These are phyloP conservation scores for Mycocalia duriaeana DNA, from an alignment of 1,284 basidiomycete genomes.

Conservation along the genomic window DNA sequence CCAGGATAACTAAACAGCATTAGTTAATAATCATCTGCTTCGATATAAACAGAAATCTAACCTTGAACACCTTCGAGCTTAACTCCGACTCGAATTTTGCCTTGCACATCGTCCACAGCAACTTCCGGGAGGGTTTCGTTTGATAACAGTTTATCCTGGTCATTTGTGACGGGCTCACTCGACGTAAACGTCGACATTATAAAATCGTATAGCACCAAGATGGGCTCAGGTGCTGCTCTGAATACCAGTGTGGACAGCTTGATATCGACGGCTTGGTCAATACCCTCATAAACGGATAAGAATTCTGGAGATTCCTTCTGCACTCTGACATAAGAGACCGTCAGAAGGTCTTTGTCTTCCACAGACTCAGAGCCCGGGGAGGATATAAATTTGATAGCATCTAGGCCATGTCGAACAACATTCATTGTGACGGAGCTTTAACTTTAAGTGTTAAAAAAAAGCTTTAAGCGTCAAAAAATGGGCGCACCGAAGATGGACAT, in stretches of 20 bases:
- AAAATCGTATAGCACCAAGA: conserved; percentile 92
- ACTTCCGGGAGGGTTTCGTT: too few species aligned
- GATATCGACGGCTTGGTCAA: conserved; percentile 87
- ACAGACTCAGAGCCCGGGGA: conserved; percentile 50
- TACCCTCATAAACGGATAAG: conserved; percentile 75
- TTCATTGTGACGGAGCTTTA: conserved; percentile 65
- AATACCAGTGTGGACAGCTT: conserved; percentile 92
- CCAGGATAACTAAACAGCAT: conserved; percentile 62
- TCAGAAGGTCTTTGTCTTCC: conserved; percentile 74
- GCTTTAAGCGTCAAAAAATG: too few species aligned
- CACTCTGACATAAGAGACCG: conserved; percentile 79
- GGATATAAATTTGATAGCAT: conserved; percentile 72
- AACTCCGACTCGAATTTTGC: conserved; percentile 78
- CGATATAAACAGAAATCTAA: conserved; percentile 29
- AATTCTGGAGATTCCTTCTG: conserved; percentile 89
- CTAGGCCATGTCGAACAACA: conserved; percentile 58
- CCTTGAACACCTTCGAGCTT: conserved; percentile 87
- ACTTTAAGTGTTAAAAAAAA: conserved; percentile 1
- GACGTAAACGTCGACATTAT: conserved; percentile 95
- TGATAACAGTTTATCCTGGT: too few species aligned
- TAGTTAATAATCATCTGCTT: neutral
- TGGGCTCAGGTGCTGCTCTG: conserved; percentile 86
- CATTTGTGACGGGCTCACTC: too few species aligned
- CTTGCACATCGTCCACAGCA: too few species aligned
- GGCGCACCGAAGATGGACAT: conserved; percentile 74